Conservation (phyloP, 2,329 filamentous ascomycete genomes). For the Trichophyton simii region DNA sequence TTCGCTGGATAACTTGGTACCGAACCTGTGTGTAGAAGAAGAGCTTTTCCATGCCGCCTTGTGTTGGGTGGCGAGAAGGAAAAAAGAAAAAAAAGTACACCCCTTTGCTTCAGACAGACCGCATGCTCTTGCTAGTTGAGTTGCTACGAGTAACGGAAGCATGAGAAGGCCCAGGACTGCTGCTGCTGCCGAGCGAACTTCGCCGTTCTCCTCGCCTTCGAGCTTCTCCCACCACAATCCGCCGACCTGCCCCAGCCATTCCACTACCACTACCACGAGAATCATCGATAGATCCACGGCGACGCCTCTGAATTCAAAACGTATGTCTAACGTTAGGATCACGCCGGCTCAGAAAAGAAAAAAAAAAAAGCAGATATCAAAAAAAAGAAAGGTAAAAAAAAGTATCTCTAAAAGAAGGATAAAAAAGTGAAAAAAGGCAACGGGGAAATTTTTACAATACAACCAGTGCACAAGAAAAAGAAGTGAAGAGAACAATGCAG, state of each 20-base stretch:
- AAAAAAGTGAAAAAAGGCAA: conserved; percentile 17
- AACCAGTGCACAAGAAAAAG: neutral
- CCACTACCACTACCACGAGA: conserved; percentile 19
- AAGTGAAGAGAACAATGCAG: conserved; percentile 12
- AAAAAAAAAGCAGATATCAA: conserved; percentile 8
- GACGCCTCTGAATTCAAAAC: conserved; percentile 35
- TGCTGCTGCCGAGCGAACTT: conserved; percentile 26
- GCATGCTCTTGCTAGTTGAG: conserved; percentile 20
- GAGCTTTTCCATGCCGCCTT: neutral
- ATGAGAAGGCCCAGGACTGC: conserved; percentile 22
- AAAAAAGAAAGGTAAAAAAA: conserved; percentile 18
- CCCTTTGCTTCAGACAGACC: conserved; percentile 7
- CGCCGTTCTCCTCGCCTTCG: conserved; percentile 29
- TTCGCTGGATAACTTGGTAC: conserved; percentile 16
- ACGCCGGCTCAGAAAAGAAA: conserved; percentile 28
- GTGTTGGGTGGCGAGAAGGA: neutral
- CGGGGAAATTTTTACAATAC: conserved; percentile 7
- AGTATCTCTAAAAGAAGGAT: conserved; percentile 31
- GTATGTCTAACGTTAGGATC: conserved; percentile 37
- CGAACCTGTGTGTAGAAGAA: neutral
- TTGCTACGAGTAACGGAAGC: conserved; percentile 31
- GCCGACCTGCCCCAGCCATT: conserved; percentile 9
- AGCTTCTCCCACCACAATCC: conserved; percentile 28
- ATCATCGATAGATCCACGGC: conserved; percentile 31
- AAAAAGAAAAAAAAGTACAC: neutral